Evolutionary conservation across 2,329 filamentous ascomycete species (phyloP).

Genomic region (Botryotinia narcissicola): DNA sequence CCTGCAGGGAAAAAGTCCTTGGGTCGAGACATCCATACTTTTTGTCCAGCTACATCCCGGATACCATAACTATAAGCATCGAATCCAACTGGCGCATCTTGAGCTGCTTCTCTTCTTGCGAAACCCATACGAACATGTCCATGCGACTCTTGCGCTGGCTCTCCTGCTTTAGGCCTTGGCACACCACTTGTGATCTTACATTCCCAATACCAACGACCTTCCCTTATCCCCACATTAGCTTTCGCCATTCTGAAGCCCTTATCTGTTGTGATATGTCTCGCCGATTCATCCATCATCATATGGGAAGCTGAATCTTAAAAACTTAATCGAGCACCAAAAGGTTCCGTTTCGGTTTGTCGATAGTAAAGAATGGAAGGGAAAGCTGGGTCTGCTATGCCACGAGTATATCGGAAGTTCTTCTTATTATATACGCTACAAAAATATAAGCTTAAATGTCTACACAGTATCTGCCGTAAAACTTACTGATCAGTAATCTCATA

Average conservation of each 20-base stretch:
- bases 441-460: slow-evolving; percentile 23
- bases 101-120: slow-evolving; percentile 73
- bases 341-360: slow-evolving; percentile 80
- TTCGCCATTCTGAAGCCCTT: slow-evolving; percentile 91
- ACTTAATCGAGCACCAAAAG: slow-evolving; percentile 80
- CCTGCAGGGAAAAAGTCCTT: slow-evolving; percentile 80
- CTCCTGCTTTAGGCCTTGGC: slow-evolving; percentile 40
- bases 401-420: slow-evolving; percentile 80
- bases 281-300: slow-evolving; percentile 76
- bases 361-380: slow-evolving; percentile 89
- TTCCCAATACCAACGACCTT: slow-evolving; percentile 93
- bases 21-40: slow-evolving; percentile 90
- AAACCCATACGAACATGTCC: slow-evolving; percentile 83
- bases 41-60: slow-evolving; percentile 84
- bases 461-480: slow-evolving; percentile 35
- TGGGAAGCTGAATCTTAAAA: slow-evolving; percentile 88
- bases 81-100: slow-evolving; percentile 82
- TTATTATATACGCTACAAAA: slow-evolving; percentile 58
- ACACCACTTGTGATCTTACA: slow-evolving; percentile 83
- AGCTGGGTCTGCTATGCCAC: slow-evolving; percentile 83
- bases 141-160: slow-evolving; percentile 28
- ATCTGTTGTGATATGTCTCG: slow-evolving; percentile 77
- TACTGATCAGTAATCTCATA: slow-evolving; percentile 65
- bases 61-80: slow-evolving; percentile 94
- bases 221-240: slow-evolving; percentile 84